These are phyloP conservation scores for Camelina laxa DNA, from an alignment of 345 rosid species.

Conservation along the genomic window DNA sequence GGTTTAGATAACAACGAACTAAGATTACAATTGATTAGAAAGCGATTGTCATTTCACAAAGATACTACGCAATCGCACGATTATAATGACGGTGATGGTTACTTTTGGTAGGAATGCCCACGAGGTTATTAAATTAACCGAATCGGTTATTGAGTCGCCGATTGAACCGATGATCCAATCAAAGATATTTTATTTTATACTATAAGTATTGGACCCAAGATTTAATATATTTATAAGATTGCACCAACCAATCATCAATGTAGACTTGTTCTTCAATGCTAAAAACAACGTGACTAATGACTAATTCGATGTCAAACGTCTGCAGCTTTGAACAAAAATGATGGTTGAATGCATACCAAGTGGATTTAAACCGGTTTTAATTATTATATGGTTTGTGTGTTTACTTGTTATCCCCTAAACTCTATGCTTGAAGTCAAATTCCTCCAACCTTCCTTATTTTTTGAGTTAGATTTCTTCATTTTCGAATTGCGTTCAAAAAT, in stretches of 20 bases:
- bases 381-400: too few species aligned
- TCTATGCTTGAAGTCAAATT: too few species aligned
- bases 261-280: constrained; percentile 30
- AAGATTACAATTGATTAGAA: constrained; percentile 5
- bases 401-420: too few species aligned
- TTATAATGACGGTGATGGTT: neutral
- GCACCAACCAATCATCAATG: neutral
- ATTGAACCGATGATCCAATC: neutral
- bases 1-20: constrained; percentile 22
- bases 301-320: constrained; percentile 26
- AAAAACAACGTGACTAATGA: constrained; percentile 29
- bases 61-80: constrained; percentile 12
- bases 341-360: constrained; percentile 1
- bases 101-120: constrained; percentile 1
- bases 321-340: neutral
- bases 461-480: too few species aligned
- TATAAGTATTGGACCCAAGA: constrained; percentile 1
- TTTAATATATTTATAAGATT: neutral
- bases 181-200: neutral
- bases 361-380: neutral
- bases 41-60: constrained; percentile 37
- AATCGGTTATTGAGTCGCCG: neutral
- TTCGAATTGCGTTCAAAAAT: too few species aligned
- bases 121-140: neutral
- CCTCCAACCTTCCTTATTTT: too few species aligned